Evolutionary conservation across 1,284 basidiomycete species (phyloP), one percentile per base, ranked within the genome.

Genomic region (Hymenochaete sp.): DNA sequence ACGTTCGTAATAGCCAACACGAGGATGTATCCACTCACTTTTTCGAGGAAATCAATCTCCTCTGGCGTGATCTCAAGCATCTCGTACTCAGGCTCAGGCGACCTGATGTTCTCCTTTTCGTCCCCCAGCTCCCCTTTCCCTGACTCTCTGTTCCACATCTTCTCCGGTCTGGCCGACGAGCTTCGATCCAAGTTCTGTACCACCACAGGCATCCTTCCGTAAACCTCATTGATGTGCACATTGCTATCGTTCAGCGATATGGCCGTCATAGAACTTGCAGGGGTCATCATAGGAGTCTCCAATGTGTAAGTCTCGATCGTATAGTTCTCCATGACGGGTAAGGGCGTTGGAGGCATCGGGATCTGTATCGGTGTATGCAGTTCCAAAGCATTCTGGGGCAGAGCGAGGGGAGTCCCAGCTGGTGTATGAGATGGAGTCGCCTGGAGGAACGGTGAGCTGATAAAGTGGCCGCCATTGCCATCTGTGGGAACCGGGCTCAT

Each of bases 311-410:
- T n/a, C n/a, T n/a, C n/a, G n/a, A n/a, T n/a, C n/a, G n/a, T n/a
- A n/a, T n/a, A n/a, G n/a, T n/a, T n/a, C n/a, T n/a, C n/a, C n/a
- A n/a, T n/a, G 22, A 47, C 38, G 18, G 45, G 45, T 16, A 47
- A 16, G 24, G 45, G 45, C 13, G 45, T 42, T 13, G 45, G 45
- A 2, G 45, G 45, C 10, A 40, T 47, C 32, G 45, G 45, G 21
- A 47, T 47, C 5, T 29, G 45, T 11, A 47, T 37, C 11, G 45
- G 45, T 13, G 42, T 47, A 21, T 47, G 45, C 32, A 47, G 25
- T 21, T 47, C 45, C 5, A 47, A 40, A 28, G 32, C 42, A 26
- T 47, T 47, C 31, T 19, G 4, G 6, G 28, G 18, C 16, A 24
- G 25, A 4, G 18, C 22, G 8, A 32, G 28, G n/a, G 28, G 22